Evolutionary conservation across 371 early-diverging fungal species (phyloP), one percentile per base, ranked within the genome.

Genomic region (Mortierella sp.): DNA sequence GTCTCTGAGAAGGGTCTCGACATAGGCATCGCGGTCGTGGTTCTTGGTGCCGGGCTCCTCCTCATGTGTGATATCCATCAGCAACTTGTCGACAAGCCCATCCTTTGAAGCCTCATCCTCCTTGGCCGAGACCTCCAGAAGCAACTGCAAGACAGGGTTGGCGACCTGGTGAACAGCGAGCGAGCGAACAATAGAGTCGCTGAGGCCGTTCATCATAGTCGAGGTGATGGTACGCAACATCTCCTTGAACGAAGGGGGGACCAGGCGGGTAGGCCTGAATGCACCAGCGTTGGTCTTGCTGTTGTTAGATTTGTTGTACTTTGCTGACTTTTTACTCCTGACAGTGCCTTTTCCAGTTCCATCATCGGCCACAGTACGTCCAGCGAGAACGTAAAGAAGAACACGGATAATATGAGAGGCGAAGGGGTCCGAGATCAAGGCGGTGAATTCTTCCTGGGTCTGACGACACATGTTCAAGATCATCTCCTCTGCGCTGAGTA

Each of bases 61-160:
- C 46, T 92, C 93, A 13, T 89, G 88, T 1, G 92, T 90, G 53
- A 94, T 88, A 26, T 92, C 93, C 91, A 92, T 91, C 69, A 94
- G 76, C 64, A 94, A 86, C 81, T 92, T 91, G 78, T 95, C 93
- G 53, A 95, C 88, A 11, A 94, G 87, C 37, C 88, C 84, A 43
- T 92, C 91, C 46, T 88, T 89, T 11, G 90, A 91, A 13, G 89
- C 84, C 55, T 90, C 90, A 28, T 88, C 83, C 37, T 91, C 90
- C 43, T 91, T 88, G 51, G 89, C 90, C 51, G 90, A 89, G 76
- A 92, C 86, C 74, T 93, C 91, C 71, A 94, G 76, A 34, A 94
- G 80, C n/a, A 92, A 84, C 88, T 97, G 97, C 57, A 96, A 84
- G 0, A 96, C 95, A 1, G 96, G 96, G 86, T 92, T 96, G 50